Evolutionary conservation across 1,284 basidiomycete genomes (phyloP).

Genomic region (Sporisorium scitamineum): DNA sequence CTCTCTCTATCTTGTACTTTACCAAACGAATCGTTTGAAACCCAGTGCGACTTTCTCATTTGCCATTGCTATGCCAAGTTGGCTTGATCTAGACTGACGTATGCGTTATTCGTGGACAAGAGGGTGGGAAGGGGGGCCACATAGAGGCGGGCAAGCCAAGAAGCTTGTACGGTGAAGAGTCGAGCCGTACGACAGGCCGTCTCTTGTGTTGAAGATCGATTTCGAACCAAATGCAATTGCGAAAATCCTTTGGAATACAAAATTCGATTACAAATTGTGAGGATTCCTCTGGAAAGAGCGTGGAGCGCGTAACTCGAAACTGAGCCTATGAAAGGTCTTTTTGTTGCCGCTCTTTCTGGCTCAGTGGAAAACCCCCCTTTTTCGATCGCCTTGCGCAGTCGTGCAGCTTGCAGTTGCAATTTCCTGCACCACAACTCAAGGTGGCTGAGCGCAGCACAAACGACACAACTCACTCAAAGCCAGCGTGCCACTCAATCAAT

Average conservation of each 20-base stretch:
- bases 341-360: not conserved
- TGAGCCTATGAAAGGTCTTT: too few species aligned
- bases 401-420: conserved; percentile 14
- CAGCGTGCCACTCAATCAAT: too few species aligned
- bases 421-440: not conserved
- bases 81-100: not conserved
- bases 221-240: too few species aligned
- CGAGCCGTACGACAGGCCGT: conserved; percentile 11
- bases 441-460: conserved; percentile 15
- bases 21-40: conserved; percentile 5
- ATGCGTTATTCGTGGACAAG: not conserved
- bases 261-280: conserved; percentile 20
- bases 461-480: conserved; percentile 1
- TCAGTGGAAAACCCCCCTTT: conserved; percentile 12
- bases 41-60: not conserved
- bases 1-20: conserved; percentile 25
- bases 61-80: not conserved
- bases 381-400: conserved; percentile 33
- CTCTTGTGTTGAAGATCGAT: too few species aligned
- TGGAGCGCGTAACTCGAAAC: too few species aligned
- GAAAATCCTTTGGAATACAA: not conserved
- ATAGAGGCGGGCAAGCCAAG: not conserved
- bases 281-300: conserved; percentile 12
- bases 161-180: not conserved
- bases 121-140: not conserved